These are phyloP conservation scores for Mycena pura DNA, from an alignment of 768 basidiomycete species.

Conservation along the genomic window DNA sequence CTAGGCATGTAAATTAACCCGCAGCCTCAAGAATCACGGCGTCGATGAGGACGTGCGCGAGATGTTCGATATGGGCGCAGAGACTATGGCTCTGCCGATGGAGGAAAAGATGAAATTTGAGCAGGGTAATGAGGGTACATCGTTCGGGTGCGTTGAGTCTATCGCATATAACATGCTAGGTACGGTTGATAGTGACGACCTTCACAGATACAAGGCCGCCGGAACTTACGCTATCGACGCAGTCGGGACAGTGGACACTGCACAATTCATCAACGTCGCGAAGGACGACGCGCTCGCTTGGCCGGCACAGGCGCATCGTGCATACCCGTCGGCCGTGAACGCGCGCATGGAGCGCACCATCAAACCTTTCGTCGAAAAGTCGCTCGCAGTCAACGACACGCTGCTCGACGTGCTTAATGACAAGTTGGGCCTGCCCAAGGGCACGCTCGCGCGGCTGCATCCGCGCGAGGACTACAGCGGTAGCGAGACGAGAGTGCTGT, in stretches of 20 bases:
- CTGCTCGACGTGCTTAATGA: conserved; percentile 64
- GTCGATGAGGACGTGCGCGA: conserved; percentile 51
- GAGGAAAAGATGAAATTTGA: conserved; percentile 66
- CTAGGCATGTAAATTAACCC: background rate
- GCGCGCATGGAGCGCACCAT: conserved; percentile 56
- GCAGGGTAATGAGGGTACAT: conserved; percentile 56
- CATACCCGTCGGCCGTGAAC: conserved; percentile 62
- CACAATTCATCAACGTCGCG: conserved; percentile 70
- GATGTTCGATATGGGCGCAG: conserved; percentile 64
- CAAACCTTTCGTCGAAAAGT: conserved; percentile 63
- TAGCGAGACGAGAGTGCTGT: conserved; percentile 64
- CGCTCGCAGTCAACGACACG: conserved; percentile 59
- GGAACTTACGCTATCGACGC: conserved; percentile 71
- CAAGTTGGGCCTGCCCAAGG: conserved; percentile 58
- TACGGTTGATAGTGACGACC: conserved; percentile 23
- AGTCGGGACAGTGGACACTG: conserved; percentile 58
- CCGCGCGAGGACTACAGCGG: conserved; percentile 53
- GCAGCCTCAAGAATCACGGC: conserved; percentile 63
- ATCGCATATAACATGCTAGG: background rate
- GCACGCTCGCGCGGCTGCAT: conserved; percentile 53
- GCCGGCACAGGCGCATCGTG: conserved; percentile 57
- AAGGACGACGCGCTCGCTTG: conserved; percentile 74
- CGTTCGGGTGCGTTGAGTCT: conserved; percentile 41
- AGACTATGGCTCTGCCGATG: conserved; percentile 58
- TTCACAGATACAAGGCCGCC: conserved; percentile 62